Evolutionary conservation across 2,329 filamentous ascomycete species (phyloP).

Genomic region (Calonectria ilicicola): DNA sequence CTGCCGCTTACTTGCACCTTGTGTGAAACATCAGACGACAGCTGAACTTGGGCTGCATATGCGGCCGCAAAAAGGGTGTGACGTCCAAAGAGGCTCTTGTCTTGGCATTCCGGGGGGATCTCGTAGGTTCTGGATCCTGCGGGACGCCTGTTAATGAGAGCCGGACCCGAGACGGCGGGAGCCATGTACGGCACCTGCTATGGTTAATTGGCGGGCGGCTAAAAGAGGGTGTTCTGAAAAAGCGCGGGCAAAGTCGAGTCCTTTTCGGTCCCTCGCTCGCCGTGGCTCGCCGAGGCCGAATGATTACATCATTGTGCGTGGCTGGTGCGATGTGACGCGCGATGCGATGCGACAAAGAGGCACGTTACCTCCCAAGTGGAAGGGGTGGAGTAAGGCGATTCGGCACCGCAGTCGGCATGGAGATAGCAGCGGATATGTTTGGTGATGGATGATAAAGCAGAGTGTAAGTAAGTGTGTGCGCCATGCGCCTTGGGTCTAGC

Average conservation of each 20-base stretch:
- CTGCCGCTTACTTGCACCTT: not conserved
- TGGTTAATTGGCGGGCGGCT: not conserved
- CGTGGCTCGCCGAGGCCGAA: not conserved
- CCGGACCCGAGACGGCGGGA: not conserved
- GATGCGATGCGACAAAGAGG: not conserved
- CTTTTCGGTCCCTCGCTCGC: not conserved
- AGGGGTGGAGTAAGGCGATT: not conserved
- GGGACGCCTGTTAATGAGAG: not conserved
- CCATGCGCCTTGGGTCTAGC: not conserved
- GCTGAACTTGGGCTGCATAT: not conserved
- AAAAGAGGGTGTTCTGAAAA: not conserved
- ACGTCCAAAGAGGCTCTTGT: not conserved
- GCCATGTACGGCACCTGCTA: not conserved
- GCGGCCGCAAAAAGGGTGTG: not conserved
- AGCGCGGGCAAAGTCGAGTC: not conserved
- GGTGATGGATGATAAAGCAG: slow-evolving; percentile 6
- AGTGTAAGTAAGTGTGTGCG: not conserved
- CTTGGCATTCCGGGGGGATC: not conserved
- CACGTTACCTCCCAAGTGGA: not conserved
- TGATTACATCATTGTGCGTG: slow-evolving; percentile 4
- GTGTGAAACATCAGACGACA: not conserved
- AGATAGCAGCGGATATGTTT: not conserved
- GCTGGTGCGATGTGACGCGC: not conserved
- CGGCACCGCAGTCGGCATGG: slow-evolving; percentile 1
- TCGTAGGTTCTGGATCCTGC: not conserved